Evolutionary conservation across 192 early-diverging fungal genomes (phyloP).

Genomic region (Phlyctochytrium bullatum): DNA sequence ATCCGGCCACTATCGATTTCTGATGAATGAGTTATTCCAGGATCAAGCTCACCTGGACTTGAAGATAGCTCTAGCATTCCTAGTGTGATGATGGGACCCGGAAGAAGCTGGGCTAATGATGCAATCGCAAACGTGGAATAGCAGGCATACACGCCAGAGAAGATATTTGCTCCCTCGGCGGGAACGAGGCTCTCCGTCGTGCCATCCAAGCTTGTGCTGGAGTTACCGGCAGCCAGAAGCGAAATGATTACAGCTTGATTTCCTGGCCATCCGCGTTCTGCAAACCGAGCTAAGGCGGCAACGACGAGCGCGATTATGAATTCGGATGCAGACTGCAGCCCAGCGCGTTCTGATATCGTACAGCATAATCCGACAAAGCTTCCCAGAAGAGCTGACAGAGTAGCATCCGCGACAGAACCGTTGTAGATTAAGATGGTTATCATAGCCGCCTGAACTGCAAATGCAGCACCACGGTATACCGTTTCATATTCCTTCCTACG

Average conservation of each 20-base stretch:
- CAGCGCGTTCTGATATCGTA: not conserved
- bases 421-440: slow-evolving; percentile 10
- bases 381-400: slow-evolving; percentile 7
- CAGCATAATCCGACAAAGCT: not conserved
- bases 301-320: slow-evolving; percentile 12
- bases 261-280: slow-evolving; percentile 14
- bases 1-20: slow-evolving; percentile 12
- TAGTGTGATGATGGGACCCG: slow-evolving; percentile 7
- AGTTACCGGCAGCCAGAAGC: not conserved
- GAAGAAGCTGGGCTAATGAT: slow-evolving; percentile 7
- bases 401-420: slow-evolving; percentile 6
- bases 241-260: slow-evolving; percentile 6
- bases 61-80: slow-evolving; percentile 16
- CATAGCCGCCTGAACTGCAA: slow-evolving; percentile 8
- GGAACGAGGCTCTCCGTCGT: not conserved
- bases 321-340: slow-evolving; percentile 7
- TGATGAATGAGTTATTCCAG: not conserved
- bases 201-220: not conserved
- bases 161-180: not conserved
- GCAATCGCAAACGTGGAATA: slow-evolving; percentile 5
- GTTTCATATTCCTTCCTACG: not conserved
- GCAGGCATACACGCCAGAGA: slow-evolving; percentile 6
- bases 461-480: not conserved
- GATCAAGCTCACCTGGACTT: slow-evolving; percentile 1
- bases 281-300: slow-evolving; percentile 1